A percentile compares a stretch with the other conserved stretches of the same genome.
Conservation (phyloP, 306 rosid genomes). For the Oemleria cerasiformis region DNA sequence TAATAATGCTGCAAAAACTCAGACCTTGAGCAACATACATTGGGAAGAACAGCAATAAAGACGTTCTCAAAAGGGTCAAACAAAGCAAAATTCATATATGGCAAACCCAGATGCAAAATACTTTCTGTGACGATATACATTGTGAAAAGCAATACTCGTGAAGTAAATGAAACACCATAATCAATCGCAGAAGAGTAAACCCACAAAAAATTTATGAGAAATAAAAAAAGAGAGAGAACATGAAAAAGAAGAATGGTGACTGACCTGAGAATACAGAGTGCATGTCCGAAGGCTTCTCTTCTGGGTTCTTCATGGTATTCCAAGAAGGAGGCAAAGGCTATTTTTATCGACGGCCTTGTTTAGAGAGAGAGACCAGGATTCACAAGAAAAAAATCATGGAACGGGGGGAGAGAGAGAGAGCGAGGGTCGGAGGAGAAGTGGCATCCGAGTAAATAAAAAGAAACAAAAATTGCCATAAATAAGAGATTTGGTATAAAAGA, state of each 20-base stretch:
- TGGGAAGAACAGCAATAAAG: neutral
- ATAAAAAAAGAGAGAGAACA: neutral
- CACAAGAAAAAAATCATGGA: neutral
- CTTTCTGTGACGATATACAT: neutral
- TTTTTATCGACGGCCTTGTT: neutral
- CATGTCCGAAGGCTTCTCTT: constrained; percentile 40
- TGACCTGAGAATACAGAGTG: constrained; percentile 49
- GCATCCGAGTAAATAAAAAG: constrained; percentile 14
- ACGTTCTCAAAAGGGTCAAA: no score
- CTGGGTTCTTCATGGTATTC: constrained; percentile 46
- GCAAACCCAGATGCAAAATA: neutral
- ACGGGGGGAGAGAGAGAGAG: constrained; percentile 14
- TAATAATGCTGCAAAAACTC: neutral
- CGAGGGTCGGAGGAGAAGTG: constrained; percentile 20
- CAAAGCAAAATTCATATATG: neutral
- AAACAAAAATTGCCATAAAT: constrained; percentile 16
- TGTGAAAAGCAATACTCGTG: neutral
- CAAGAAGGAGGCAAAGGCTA: neutral
- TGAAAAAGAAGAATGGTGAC: constrained; percentile 6
- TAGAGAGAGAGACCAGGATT: neutral
- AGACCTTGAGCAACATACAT: constrained; percentile 1
- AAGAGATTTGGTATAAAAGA: constrained; percentile 5
- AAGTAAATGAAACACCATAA: constrained; percentile 16
- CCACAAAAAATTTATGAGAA: constrained; percentile 8
- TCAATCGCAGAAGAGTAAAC: constrained; percentile 19